These are phyloP conservation scores for Heliocybe sulcata DNA, from an alignment of 1,284 basidiomycete genomes.

Conservation along the genomic window DNA sequence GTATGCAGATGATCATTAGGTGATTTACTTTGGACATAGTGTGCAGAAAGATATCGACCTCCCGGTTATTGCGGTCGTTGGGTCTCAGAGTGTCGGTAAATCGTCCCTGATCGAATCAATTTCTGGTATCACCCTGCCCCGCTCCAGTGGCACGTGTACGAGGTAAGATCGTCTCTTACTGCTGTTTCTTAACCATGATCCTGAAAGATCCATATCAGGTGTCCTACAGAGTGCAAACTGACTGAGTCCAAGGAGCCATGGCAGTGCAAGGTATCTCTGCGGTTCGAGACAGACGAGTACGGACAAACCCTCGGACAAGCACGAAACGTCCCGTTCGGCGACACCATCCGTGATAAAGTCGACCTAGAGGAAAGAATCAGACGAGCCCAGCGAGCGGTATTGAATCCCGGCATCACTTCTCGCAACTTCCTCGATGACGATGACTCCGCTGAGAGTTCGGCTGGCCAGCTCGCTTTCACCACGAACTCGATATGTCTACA, in stretches of 20 bases:
- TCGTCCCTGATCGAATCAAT: conserved; percentile 72
- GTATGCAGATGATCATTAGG: background rate
- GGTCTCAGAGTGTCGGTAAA: conserved; percentile 45
- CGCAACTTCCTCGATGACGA: conserved; percentile 31
- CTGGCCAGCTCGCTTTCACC: conserved; percentile 46
- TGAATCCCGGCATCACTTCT: conserved; percentile 43
- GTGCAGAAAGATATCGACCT: conserved; percentile 62
- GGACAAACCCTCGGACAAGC: conserved; percentile 35
- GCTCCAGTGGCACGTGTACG: conserved; percentile 61
- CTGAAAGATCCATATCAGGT: conserved; percentile 32
- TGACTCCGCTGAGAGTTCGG: conserved; percentile 9
- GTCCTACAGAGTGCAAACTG: conserved; percentile 64
- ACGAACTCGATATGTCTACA: conserved; percentile 57
- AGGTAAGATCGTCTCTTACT: conserved; percentile 29
- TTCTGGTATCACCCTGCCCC: conserved; percentile 61
- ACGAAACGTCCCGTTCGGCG: conserved; percentile 42
- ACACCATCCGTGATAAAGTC: conserved; percentile 37
- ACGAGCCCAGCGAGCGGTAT: conserved; percentile 64
- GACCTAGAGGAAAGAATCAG: conserved; percentile 60
- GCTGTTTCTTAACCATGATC: background rate
- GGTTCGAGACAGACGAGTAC: conserved; percentile 37
- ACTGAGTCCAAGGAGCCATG: conserved; percentile 38
- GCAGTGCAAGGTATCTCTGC: conserved; percentile 55
- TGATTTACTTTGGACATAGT: conserved; percentile 22
- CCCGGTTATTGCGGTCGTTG: conserved; percentile 63